phyloP scores from a whole-genome alignment of 1,139 yeast genomes.

The Nadsonia starkeyi-henricii region DNA sequence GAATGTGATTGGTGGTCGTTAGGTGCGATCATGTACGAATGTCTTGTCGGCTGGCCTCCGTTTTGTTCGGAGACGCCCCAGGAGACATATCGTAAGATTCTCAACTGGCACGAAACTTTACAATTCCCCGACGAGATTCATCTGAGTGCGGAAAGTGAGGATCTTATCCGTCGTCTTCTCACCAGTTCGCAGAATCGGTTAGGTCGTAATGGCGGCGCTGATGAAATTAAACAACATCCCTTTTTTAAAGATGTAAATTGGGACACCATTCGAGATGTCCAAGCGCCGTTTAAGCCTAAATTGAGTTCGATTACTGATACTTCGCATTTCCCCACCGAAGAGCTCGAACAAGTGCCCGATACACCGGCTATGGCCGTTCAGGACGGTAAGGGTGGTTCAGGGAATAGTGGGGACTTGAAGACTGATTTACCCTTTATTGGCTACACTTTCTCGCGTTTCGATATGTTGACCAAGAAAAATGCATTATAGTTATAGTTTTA shows the following conservation, averaged over 20 bases:
- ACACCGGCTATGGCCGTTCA: slow-evolving; percentile 31
- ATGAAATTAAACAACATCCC: slow-evolving; percentile 81
- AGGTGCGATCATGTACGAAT: slow-evolving; percentile 98
- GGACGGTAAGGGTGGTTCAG: slow-evolving; percentile 20
- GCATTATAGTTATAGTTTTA: slow-evolving; percentile 41
- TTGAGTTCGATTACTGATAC: slow-evolving; percentile 87
- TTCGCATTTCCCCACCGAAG: slow-evolving; percentile 96
- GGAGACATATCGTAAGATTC: slow-evolving; percentile 86
- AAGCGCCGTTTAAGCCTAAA: slow-evolving; percentile 87
- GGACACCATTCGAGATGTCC: slow-evolving; percentile 83
- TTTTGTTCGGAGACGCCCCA: slow-evolving; percentile 98
- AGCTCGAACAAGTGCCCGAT: slow-evolving; percentile 88
- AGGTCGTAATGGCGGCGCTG: slow-evolving; percentile 89
- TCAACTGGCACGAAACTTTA: slow-evolving; percentile 88
- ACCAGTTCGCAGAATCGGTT: slow-evolving; percentile 77
- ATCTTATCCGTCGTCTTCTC: slow-evolving; percentile 67
- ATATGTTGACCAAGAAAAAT: slow-evolving; percentile 76
- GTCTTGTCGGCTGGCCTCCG: slow-evolving; percentile 98
- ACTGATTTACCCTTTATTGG: slow-evolving; percentile 95
- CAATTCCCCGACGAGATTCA: slow-evolving; percentile 95
- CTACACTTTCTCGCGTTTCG: slow-evolving; percentile 88
- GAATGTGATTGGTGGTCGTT: slow-evolving; percentile 99
- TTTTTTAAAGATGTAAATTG: slow-evolving; percentile 95
- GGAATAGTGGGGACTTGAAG: slow-evolving; percentile 48
- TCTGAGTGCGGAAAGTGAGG: slow-evolving; percentile 86